These are phyloP conservation scores for Suillus placidus DNA, from an alignment of 768 basidiomycete genomes.

Conservation along the genomic window DNA sequence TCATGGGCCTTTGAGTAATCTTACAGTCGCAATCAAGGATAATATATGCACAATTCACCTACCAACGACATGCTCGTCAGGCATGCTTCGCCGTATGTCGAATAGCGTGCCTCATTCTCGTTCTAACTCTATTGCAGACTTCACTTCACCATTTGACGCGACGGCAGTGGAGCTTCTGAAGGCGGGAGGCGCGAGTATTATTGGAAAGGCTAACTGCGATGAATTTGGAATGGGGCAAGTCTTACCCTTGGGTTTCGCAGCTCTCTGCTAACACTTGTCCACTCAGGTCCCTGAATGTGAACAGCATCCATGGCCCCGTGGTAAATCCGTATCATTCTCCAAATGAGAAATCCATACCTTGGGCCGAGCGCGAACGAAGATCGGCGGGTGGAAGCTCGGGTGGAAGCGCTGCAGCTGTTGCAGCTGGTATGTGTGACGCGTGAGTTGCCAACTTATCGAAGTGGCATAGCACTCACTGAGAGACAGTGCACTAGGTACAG, in stretches of 20 bases:
- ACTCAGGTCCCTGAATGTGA: conserved; percentile 72
- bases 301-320: conserved; percentile 76
- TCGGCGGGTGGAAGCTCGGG: conserved; percentile 94
- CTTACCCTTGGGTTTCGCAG: background rate
- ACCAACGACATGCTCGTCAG: conserved; percentile 79
- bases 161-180: conserved; percentile 74
- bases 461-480: conserved; percentile 9
- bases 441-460: conserved; percentile 43
- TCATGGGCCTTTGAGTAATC: conserved; percentile 39
- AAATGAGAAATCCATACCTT: conserved; percentile 17
- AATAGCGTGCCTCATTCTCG: background rate
- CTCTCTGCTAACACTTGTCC: background rate
- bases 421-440: conserved; percentile 82
- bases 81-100: conserved; percentile 63
- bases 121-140: conserved; percentile 48
- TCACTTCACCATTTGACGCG: conserved; percentile 81
- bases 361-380: conserved; percentile 43
- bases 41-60: conserved; percentile 74
- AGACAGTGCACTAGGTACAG: conserved; percentile 83
- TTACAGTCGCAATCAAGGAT: conserved; percentile 78
- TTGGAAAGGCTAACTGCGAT: conserved; percentile 94
- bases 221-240: conserved; percentile 98
- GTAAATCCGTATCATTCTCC: conserved; percentile 65
- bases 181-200: conserved; percentile 62
- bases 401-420: conserved; percentile 93